Evolutionary conservation across 1,139 yeast species (phyloP).

Genomic region (Zygotorulaspora mrakii): DNA sequence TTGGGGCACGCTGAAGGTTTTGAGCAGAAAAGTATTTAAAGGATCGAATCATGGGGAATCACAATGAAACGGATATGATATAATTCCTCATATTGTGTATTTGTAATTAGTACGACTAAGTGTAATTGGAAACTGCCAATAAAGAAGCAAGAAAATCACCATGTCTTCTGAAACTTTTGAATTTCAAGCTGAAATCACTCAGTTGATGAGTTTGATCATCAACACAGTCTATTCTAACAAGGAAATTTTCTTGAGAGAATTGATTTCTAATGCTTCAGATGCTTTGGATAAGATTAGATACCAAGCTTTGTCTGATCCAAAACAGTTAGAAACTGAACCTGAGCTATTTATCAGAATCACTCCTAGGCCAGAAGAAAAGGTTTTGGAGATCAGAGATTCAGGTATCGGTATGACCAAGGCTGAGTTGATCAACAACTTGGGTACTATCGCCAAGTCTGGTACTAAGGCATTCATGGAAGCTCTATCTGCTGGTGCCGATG

Average conservation of each 20-base stretch:
- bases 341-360: constrained; percentile 96
- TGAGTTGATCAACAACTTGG: constrained; percentile 97
- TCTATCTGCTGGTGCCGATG: constrained; percentile 98
- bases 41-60: constrained; percentile 10
- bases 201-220: constrained; percentile 99
- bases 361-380: constrained; percentile 91
- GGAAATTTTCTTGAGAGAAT: constrained; percentile 98
- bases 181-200: constrained; percentile 99
- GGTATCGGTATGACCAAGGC: constrained; percentile 99
- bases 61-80: constrained; percentile 5
- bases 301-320: constrained; percentile 90
- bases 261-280: constrained; percentile 97
- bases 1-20: constrained; percentile 1
- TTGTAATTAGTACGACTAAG: too few relatives aligned
- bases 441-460: constrained; percentile 99
- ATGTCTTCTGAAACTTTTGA: constrained; percentile 85
- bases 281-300: constrained; percentile 96
- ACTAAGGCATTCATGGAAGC: constrained; percentile 99
- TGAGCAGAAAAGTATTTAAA: constrained; percentile 15
- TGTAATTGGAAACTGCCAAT: neutral
- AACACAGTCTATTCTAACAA: constrained; percentile 99
- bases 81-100: too few relatives aligned
- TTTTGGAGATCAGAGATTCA: constrained; percentile 95
- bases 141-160: constrained; percentile 10
- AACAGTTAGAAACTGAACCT: constrained; percentile 90